Evolutionary conservation across 352 stramenopile genomes (phyloP), one percentile per base, ranked within the genome.

Genomic region (Pythium insidiosum): DNA sequence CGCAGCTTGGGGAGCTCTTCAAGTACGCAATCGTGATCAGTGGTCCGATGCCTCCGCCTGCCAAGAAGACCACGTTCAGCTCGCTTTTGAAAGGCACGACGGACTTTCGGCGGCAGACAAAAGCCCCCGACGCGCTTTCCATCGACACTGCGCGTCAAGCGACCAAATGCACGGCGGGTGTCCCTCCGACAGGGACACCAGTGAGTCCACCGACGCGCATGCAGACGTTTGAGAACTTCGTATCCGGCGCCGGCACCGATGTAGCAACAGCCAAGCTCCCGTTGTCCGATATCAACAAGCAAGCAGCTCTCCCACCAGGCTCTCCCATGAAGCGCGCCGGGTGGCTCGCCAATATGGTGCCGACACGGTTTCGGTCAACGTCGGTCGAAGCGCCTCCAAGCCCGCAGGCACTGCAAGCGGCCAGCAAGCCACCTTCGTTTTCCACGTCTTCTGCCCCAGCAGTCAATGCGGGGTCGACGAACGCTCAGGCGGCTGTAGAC

Each of bases 11-110:
- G 2, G 63, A 73, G 12, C 47, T 87, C 18, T 84, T 87, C 61
- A 87, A 84, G 47, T 87, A 84, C 33, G 66, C 73, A 3, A 61
- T 87, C 34, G 73, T 87, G 19, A 47, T 87, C 30, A 67, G 70
- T 13, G 73, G 73, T 2, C 70, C 73, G 7, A 59, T 64, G 21
- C 42, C 55, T 20, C 18, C 19, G 6, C 75, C 61, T 12, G 31
- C 67, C 2, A 66, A 67, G 22, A 54, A 52, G n/a, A 78, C 48
- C 21, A 28, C 58, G 7, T 56, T 63, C 0, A 43, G 46, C 16
- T 56, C 51, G 0, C 68, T 70, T 18, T 66, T 77, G 22, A 76
- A 74, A 26, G 47, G 50, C 37, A 47, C 28, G 28, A 15, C 58
- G 11, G 70, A 87, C 24, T 64, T 66, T 26, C 64, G 63, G 12